A percentile compares a stretch with the other conserved stretches of the same genome.
Conservation (phyloP, 2,329 filamentous ascomycete species). For the Hypoxylon sp. region DNA sequence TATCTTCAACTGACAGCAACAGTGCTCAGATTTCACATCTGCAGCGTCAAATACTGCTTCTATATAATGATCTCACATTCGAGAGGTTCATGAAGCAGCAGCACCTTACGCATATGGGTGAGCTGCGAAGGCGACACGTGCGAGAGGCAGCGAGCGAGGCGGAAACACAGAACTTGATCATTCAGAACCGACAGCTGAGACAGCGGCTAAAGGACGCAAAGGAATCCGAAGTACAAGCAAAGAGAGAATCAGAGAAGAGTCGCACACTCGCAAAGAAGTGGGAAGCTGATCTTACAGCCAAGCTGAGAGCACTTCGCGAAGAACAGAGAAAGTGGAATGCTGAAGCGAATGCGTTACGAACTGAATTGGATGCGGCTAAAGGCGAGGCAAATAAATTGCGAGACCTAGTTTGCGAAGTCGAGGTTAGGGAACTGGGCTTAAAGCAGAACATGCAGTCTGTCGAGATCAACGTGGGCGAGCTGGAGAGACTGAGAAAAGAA, state of each 20-base stretch:
- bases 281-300: slow-evolving; percentile 76
- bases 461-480: slow-evolving; percentile 69
- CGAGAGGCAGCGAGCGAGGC: slow-evolving; percentile 82
- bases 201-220: slow-evolving; percentile 79
- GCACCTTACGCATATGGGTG: slow-evolving; percentile 83
- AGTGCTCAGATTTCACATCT: slow-evolving; percentile 62
- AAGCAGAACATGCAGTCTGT: slow-evolving; percentile 73
- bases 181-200: slow-evolving; percentile 79
- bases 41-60: slow-evolving; percentile 78
- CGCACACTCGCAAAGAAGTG: slow-evolving; percentile 81
- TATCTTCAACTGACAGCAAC: slow-evolving; percentile 40
- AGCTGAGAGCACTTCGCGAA: slow-evolving; percentile 74
- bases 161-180: slow-evolving; percentile 83
- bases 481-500: slow-evolving; percentile 69
- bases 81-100: slow-evolving; percentile 87
- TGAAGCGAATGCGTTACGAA: slow-evolving; percentile 67
- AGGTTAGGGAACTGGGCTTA: slow-evolving; percentile 73
- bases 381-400: slow-evolving; percentile 74
- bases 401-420: slow-evolving; percentile 73
- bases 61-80: slow-evolving; percentile 85
- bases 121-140: slow-evolving; percentile 79
- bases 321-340: slow-evolving; percentile 74
- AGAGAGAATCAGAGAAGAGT: slow-evolving; percentile 78
- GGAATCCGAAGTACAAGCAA: slow-evolving; percentile 74
- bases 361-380: slow-evolving; percentile 68